Base-by-base conservation (phyloP, 192 early-diverging fungal species). In the Funneliformis geosporum region DNA sequence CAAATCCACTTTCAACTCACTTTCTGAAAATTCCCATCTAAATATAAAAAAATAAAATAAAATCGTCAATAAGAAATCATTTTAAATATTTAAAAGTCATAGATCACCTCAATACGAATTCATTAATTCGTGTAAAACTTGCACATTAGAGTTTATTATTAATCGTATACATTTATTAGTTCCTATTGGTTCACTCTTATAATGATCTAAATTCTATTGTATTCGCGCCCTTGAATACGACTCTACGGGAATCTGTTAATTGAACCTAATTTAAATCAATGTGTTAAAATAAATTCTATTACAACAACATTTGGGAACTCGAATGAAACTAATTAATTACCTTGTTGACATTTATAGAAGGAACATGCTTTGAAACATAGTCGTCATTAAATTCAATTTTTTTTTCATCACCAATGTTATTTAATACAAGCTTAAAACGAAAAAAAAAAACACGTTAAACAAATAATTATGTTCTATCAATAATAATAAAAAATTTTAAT, bases 291-390 rank as follows among this genome's bases (percentile, higher is more conserved):
- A 60, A 16, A 38, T 33, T 50, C 3, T 28, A 12, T 55, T 72
- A n/a, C n/a, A n/a, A 16, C 25, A 62, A 28, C 33, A 25, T 80
- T 59, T 39, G 86, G 28, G 78, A 46, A 75, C 61, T 27, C 43
- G 59, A n/a, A 47, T n/a, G 46, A 76, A 21, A 64, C n/a, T n/a
- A n/a, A 23, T 59, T 60, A 64, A 86, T 79, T 88, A 95, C 94
- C 44, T 89, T 94, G 79, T 94, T 90, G 27, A 98, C 94, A 84
- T 97, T 95, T 79, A 99, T 98, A 1, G 98, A 85, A 1, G 98
- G 97, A 81, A 97, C 92, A 99, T 90, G 83, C 97, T 98, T 79
- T 98, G 98, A 77, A 99, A 93, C 90, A 97, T 93, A 12, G 95
- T 94, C 2, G 92, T 92, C 92, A 98, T 94, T 60, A 99, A 87